Base-by-base conservation (phyloP, 1,284 basidiomycete species). In the Inonotus obliquus region DNA sequence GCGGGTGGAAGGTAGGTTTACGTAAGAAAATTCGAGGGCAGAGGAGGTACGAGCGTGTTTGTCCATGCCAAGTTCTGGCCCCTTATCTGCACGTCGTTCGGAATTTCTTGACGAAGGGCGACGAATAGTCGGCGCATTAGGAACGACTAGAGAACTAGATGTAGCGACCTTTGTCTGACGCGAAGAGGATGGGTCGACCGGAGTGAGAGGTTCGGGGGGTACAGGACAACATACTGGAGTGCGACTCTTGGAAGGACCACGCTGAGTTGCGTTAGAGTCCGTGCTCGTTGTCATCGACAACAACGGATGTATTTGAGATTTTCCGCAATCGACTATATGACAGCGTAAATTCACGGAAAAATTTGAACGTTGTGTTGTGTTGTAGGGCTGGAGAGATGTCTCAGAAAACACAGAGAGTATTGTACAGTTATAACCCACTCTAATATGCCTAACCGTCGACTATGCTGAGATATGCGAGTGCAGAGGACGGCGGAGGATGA, bases 191-290 rank as follows among this genome's bases (percentile, higher is more conserved):
- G 38, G 32, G 27, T 35, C 11, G 11, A 35, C 38, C 25, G 51
- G 58, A 10, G 54, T 52, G 41, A 54, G 39, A 19, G 59, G 41
- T 14, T 44, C 41, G 17, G 41, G 41, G n/a, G 41, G n/a, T 17
- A 17, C 41, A 44, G 41, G 41, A 44, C 41, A 44, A 21, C 41
- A 44, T 44, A 17, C 7, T 44, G 41, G 19, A 44, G 19, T 6
- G 7, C 19, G 41, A 21, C 41, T 44, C 7, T 9, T 9, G 7
- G 68, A 48, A 69, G 75, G 41, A 78, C 76, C 0, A 41, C 35
- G 54, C 47, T 61, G 54, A 35, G 32, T 37, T 41, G 44, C 54
- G 47, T 17, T 61, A 41, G 55, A 32, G 54, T 52, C 54, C 23
- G 38, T 21, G 54, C 19, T 21, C 23, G 60, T 38, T 32, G 60